Base-by-base conservation (phyloP, 805 yeast species). In the Candida ascalaphidarum region DNA sequence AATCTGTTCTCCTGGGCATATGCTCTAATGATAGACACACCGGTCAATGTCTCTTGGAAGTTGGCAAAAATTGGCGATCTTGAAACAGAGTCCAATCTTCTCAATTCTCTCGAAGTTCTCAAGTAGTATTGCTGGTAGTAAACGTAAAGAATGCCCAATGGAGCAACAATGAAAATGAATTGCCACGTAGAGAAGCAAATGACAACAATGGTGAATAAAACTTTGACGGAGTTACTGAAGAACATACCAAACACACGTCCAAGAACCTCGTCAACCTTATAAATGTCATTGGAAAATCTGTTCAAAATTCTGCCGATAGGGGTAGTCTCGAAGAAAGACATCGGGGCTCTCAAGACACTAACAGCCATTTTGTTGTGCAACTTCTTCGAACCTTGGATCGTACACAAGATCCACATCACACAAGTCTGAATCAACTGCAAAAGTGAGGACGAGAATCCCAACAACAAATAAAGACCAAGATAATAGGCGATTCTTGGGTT, bases 281-380 rank as follows among this genome's bases (percentile, higher is more conserved):
- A 83, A 29, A 88, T 73, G 64, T 88, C 97, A 51, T 76, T 86
- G 3, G 96, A 83, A 52, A 88, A 88, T 51, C 97, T 68, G 61
- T 88, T 88, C 52, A 86, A 62, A 32, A 88, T 74, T 59, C 97
- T 72, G 21, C 97, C 97, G 39, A 86, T 77, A 31, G 96, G 97
- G 0, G 97, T 88, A 2, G 95, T 85, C 55, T 88, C 97, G 48
- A 88, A 88, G 52, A 89, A 88, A 18, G 84, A 71, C 96, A 88
- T 89, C 36, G 96, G 96, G 0, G 96, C 92, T 39, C 88, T 69
- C 34, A 89, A 55, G 10, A 88, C 92, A 30, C 58, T 44, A 9
- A 34, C 55, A 4, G 88, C 75, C 96, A 88, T 85, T 11, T 58
- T 55, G 35, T 77, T 69, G 52, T 88, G 97, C 35, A 85, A 61